These are phyloP conservation scores for Naganishia sp. DNA, from an alignment of 1,284 basidiomycete genomes.

Conservation along the genomic window DNA sequence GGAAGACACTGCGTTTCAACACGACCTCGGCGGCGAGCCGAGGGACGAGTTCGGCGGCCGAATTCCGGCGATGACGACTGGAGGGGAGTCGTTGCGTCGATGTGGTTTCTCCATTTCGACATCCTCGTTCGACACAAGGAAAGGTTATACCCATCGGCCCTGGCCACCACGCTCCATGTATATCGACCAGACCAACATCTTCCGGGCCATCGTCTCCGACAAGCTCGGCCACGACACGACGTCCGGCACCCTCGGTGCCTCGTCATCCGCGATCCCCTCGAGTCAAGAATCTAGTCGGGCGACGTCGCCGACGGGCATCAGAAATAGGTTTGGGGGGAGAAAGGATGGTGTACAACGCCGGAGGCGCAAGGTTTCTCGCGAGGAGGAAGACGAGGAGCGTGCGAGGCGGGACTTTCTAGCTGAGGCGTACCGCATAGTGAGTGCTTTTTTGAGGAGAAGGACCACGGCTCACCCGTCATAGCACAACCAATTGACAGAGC, in stretches of 20 bases:
- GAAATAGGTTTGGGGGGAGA: slow-evolving; percentile 32
- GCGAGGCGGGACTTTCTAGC: slow-evolving; percentile 44
- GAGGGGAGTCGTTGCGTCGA: not conserved
- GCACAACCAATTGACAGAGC: slow-evolving; percentile 48
- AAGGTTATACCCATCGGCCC: not conserved
- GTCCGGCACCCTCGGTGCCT: not conserved
- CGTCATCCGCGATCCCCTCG: slow-evolving; percentile 13
- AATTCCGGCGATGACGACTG: not conserved
- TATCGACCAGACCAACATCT: slow-evolving; percentile 37
- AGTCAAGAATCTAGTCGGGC: slow-evolving; percentile 23
- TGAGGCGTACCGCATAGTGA: slow-evolving; percentile 52
- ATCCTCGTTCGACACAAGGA: not conserved
- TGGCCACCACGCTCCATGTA: slow-evolving; percentile 31
- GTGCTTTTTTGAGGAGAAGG: slow-evolving; percentile 21
- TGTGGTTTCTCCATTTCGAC: too few species aligned
- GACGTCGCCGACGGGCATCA: not conserved
- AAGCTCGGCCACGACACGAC: slow-evolving; percentile 6
- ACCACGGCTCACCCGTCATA: slow-evolving; percentile 21
- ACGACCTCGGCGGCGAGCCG: too few species aligned
- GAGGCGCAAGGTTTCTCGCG: slow-evolving; percentile 31
- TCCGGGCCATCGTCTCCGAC: slow-evolving; percentile 30
- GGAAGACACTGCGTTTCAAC: too few species aligned
- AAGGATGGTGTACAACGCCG: slow-evolving; percentile 36
- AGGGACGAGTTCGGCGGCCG: not conserved
- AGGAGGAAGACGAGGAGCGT: slow-evolving; percentile 38